A percentile compares a stretch with the other conserved stretches of the same genome.
Conservation (phyloP, 495 filamentous ascomycete genomes). For the Entonaema liquescens region DNA sequence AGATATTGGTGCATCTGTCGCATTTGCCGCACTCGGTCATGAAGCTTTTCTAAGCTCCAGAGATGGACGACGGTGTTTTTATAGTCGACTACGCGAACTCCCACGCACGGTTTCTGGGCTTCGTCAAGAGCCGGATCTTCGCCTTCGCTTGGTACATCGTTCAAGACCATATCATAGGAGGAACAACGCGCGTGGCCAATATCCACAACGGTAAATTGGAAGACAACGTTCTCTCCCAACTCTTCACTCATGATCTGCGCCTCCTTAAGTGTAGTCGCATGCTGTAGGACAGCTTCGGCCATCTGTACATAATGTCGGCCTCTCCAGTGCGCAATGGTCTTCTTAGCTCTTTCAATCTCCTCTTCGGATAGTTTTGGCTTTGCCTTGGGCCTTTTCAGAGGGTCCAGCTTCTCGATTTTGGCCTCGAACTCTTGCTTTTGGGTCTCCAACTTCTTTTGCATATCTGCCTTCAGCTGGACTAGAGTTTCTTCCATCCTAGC, state of each 20-base stretch:
- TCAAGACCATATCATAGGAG: conserved; percentile 94
- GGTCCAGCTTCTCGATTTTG: conserved; percentile 60
- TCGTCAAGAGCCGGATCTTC: conserved; percentile 85
- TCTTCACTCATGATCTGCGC: conserved; percentile 98
- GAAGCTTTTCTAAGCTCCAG: conserved; percentile 94
- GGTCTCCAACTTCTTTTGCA: conserved; percentile 78
- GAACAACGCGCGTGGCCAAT: conserved; percentile 88
- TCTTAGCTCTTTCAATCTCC: conserved; percentile 74
- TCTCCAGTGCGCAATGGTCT: conserved; percentile 77
- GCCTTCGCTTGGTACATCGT: conserved; percentile 86
- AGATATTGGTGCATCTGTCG: conserved; percentile 96
- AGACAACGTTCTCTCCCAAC: conserved; percentile 91
- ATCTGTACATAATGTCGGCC: conserved; percentile 88
- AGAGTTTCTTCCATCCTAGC: conserved; percentile 86
- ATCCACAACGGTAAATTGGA: conserved; percentile 93
- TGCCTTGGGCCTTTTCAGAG: conserved; percentile 57
- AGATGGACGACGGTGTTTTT: conserved; percentile 85
- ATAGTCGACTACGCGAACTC: conserved; percentile 90
- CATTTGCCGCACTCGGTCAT: conserved; percentile 87
- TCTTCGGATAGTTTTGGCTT: conserved; percentile 71
- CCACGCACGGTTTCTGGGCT: conserved; percentile 88
- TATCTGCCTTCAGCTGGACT: conserved; percentile 80
- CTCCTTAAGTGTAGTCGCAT: conserved; percentile 89
- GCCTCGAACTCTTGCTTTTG: conserved; percentile 81
- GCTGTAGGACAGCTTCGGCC: conserved; percentile 90